Evolutionary conservation across 208 protist genomes (phyloP), one percentile per base, ranked within the genome.

Genomic region (Leishmania arabica): DNA sequence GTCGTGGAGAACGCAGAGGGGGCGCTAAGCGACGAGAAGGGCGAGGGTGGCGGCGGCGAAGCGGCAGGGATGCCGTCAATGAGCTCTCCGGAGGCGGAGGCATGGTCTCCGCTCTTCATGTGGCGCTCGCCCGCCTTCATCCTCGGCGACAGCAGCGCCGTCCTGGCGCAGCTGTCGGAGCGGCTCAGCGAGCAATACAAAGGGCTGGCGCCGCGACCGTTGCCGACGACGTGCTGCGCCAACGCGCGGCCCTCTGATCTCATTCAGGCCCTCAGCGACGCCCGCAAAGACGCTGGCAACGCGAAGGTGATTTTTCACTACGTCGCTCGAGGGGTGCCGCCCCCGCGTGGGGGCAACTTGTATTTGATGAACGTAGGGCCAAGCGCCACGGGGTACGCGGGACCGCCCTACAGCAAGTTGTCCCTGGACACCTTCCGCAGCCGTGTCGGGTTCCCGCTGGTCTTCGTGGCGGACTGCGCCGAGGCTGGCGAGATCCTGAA

Each of bases 271-370:
- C 84, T 96, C 54, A 87, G 82, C 74, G 89, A 96, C 45, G 88
- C 89, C 40, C 89, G 95, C 34, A 86, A 92, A 60, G 85, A 92
- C 24, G 92, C 92, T 21, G 91, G 91, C 5, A 85, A 87, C 24
- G 83, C 85, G 1, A 96, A 95, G 77, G 90, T 97, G 24, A 90
- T 97, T 62, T 89, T 96, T 37, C 95, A 97, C 81, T 97, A 97
- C 84, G 88, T 89, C 31, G 90, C 91, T 5, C 89, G 91, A 71
- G 95, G 93, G 1, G 86, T 96, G 71, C 92, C 90, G 40, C 78
- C 84, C 45, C 92, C 91, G 58, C 84, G 84, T 42, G 77, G 79
- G 31, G 90, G 91, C 19, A 88, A 82, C n/a, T 37, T 95, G 17
- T 94, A 83, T 68, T 83, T 96, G 34, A 49, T 87, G 75, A 86